These are phyloP conservation scores for Claviceps fusiformis DNA, from an alignment of 2,329 filamentous ascomycete genomes.

Conservation along the genomic window DNA sequence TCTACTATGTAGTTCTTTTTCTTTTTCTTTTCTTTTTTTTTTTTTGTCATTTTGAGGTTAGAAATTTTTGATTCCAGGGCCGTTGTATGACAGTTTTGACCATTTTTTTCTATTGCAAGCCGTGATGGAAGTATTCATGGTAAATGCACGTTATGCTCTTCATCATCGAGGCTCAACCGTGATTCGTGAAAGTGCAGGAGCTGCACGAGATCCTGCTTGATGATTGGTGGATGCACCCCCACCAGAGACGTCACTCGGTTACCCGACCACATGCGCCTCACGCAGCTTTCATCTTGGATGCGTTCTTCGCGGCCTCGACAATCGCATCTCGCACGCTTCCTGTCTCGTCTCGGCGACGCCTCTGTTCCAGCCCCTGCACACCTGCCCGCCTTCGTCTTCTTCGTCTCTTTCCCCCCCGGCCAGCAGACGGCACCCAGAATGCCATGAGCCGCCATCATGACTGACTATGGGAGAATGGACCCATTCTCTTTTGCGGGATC, in stretches of 20 bases:
- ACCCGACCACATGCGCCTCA: background rate
- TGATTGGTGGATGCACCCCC: background rate
- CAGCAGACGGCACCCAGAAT: conserved; percentile 9
- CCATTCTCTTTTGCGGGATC: conserved; percentile 92
- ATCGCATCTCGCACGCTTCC: background rate
- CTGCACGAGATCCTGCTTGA: background rate
- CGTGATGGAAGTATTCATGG: no score
- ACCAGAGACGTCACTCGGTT: background rate
- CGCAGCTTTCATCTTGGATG: background rate
- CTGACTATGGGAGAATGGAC: conserved; percentile 54
- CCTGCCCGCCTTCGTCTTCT: no score
- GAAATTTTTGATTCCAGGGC: no score
- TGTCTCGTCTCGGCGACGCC: background rate
- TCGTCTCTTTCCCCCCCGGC: no score
- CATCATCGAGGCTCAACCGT: background rate
- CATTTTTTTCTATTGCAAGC: no score
- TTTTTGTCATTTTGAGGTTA: background rate
- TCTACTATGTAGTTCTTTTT: background rate
- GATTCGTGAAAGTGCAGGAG: background rate
- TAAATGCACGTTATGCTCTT: background rate
- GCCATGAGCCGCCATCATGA: conserved; percentile 19
- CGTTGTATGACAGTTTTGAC: no score
- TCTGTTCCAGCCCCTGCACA: no score
- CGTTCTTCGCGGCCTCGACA: background rate
- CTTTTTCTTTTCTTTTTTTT: background rate